phyloP scores from a whole-genome alignment of 1,284 basidiomycete genomes.

The Heterobasidion occidentale region DNA sequence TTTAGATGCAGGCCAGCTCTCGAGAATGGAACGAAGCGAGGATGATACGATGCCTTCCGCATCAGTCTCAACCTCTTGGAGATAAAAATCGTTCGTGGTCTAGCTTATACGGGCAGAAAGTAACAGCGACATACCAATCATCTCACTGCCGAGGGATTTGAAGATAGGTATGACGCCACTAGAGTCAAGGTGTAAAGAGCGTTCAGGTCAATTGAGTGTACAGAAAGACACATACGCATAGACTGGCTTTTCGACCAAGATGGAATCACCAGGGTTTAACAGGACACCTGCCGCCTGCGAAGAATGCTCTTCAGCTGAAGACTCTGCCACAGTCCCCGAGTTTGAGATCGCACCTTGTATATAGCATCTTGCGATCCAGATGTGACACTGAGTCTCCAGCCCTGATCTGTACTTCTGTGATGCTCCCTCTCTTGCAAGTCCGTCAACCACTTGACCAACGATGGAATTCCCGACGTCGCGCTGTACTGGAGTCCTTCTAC shows the following conservation, averaged over 20 bases:
- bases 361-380: conserved; percentile 30
- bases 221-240: conserved; percentile 56
- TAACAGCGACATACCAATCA: conserved; percentile 44
- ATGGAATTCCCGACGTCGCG: conserved; percentile 63
- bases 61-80: conserved; percentile 74
- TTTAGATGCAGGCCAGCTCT: conserved; percentile 69
- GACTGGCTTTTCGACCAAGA: conserved; percentile 82
- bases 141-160: conserved; percentile 43
- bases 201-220: conserved; percentile 2
- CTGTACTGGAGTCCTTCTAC: conserved; percentile 71
- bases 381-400: conserved; percentile 75
- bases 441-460: conserved; percentile 55
- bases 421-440: conserved; percentile 60
- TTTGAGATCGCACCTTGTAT: conserved; percentile 57
- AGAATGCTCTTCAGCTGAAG: not conserved
- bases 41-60: conserved; percentile 63
- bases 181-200: not conserved
- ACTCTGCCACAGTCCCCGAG: not conserved
- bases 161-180: conserved; percentile 66
- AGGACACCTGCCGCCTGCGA: conserved; percentile 46
- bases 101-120: not conserved
- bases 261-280: conserved; percentile 74
- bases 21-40: conserved; percentile 60
- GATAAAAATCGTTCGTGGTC: conserved; percentile 3
- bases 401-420: conserved; percentile 43